Evolutionary conservation across 2,329 filamentous ascomycete genomes (phyloP).

Genomic region (Neophaeococcomyces mojaviensis): DNA sequence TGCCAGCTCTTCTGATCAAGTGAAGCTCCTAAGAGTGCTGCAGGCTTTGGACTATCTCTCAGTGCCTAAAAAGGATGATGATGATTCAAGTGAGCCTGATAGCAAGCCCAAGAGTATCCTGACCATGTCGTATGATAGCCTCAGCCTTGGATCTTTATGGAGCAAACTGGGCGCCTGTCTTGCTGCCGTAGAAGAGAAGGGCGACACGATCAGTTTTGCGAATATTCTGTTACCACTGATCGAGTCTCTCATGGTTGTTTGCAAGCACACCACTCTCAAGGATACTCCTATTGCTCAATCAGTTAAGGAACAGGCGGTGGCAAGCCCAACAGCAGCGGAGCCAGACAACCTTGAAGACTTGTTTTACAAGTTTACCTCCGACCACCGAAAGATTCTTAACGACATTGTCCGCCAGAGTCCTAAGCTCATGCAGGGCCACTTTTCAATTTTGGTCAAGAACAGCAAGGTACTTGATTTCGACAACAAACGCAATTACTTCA

Average conservation of each 20-base stretch:
- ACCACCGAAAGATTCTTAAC: slow-evolving; percentile 94
- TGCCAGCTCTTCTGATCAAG: slow-evolving; percentile 89
- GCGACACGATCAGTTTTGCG: slow-evolving; percentile 94
- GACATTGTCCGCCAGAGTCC: slow-evolving; percentile 95
- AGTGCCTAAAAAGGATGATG: slow-evolving; percentile 61
- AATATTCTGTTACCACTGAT: slow-evolving; percentile 92
- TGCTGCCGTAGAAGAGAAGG: slow-evolving; percentile 77
- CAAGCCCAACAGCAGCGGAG: slow-evolving; percentile 39
- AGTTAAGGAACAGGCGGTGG: slow-evolving; percentile 66
- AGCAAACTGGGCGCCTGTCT: slow-evolving; percentile 84
- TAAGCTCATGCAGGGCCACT: slow-evolving; percentile 79
- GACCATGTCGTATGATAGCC: slow-evolving; percentile 79
- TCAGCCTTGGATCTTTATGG: slow-evolving; percentile 87
- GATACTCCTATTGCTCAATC: slow-evolving; percentile 50
- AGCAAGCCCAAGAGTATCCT: slow-evolving; percentile 71
- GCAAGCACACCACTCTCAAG: slow-evolving; percentile 87
- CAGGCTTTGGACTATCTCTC: slow-evolving; percentile 95
- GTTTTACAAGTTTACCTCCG: slow-evolving; percentile 96
- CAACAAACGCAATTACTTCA: slow-evolving; percentile 99
- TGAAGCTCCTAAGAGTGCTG: slow-evolving; percentile 84
- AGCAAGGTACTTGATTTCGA: slow-evolving; percentile 98
- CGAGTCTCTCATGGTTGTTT: slow-evolving; percentile 96
- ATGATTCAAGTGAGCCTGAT: slow-evolving; percentile 41
- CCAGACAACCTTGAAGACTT: slow-evolving; percentile 62
- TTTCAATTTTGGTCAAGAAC: slow-evolving; percentile 92